Evolutionary conservation across 257 asterid genomes (phyloP).

Genomic region (Phtheirospermum japonicum): DNA sequence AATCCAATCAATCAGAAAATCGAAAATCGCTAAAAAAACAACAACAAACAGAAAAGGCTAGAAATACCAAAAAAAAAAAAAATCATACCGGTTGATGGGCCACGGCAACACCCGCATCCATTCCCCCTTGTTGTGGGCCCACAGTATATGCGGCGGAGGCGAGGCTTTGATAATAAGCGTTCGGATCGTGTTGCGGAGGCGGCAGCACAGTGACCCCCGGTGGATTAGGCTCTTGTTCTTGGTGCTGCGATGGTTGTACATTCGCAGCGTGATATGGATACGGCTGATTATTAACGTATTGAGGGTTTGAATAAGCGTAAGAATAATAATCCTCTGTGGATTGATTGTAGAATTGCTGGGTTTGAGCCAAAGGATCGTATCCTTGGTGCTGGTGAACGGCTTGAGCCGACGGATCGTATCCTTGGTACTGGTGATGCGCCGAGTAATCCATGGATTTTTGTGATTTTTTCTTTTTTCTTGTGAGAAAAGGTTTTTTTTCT

Average conservation of each 20-base stretch:
- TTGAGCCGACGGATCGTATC: slow-evolving; percentile 4
- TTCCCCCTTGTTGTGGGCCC: slow-evolving; percentile 29
- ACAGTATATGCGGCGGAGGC: slow-evolving; percentile 16
- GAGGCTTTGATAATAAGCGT: slow-evolving; percentile 30
- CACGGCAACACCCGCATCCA: slow-evolving; percentile 29
- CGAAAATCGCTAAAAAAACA: slow-evolving; percentile 1
- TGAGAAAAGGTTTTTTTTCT: no score
- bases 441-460: slow-evolving; percentile 6
- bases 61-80: slow-evolving; percentile 3
- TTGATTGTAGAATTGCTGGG: slow-evolving; percentile 33
- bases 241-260: slow-evolving; percentile 37
- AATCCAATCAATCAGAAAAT: slow-evolving; percentile 15
- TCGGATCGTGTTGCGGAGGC: slow-evolving; percentile 21
- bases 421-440: neutral
- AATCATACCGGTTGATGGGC: slow-evolving; percentile 39
- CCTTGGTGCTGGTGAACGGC: slow-evolving; percentile 29
- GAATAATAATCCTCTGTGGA: slow-evolving; percentile 27
- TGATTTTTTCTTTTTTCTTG: no score
- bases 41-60: neutral
- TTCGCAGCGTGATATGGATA: slow-evolving; percentile 30
- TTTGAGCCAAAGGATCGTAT: slow-evolving; percentile 31
- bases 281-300: slow-evolving; percentile 29
- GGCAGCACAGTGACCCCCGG: slow-evolving; percentile 48
- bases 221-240: slow-evolving; percentile 44
- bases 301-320: slow-evolving; percentile 35